Evolutionary conservation across 106 monocot species (phyloP).

Genomic region (Dendrobium nobile): DNA sequence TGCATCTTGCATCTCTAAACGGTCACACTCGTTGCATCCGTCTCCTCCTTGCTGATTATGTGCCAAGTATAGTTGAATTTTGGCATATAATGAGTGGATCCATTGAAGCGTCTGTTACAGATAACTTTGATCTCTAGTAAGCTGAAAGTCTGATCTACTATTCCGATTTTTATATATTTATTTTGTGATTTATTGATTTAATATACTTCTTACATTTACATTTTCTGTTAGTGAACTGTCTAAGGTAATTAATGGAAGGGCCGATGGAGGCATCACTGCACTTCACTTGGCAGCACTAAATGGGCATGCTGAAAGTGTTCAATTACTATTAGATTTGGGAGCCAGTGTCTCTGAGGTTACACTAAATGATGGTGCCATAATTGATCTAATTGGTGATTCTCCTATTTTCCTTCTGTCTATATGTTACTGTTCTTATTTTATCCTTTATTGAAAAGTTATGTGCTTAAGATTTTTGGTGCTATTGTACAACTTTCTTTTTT

Average conservation of each 20-base stretch:
- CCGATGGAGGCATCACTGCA: conserved; percentile 79
- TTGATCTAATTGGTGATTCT: conserved; percentile 67
- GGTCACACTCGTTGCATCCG: conserved; percentile 69
- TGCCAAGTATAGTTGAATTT: conserved; percentile 56
- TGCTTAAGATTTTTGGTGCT: neutral
- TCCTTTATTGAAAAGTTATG: neutral
- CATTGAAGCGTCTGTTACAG: conserved; percentile 5
- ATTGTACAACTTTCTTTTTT: neutral
- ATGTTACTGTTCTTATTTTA: neutral
- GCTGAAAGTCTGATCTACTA: conserved; percentile 5
- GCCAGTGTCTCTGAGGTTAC: conserved; percentile 53
- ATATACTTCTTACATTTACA: neutral
- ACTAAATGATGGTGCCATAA: conserved; percentile 75
- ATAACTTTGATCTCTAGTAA: conserved; percentile 55
- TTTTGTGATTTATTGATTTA: neutral
- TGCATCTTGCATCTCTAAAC: conserved; percentile 77
- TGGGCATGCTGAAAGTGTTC: conserved; percentile 63
- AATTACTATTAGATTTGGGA: conserved; percentile 73
- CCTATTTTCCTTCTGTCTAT: neutral
- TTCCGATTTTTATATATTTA: neutral
- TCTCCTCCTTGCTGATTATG: conserved; percentile 61
- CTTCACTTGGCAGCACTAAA: conserved; percentile 87
- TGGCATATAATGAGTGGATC: conserved; percentile 34
- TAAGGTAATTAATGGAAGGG: conserved; percentile 43
- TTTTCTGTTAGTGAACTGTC: conserved; percentile 39